Evolutionary conservation across 495 filamentous ascomycete genomes (phyloP).

Genomic region (Aspergillus indologenus): DNA sequence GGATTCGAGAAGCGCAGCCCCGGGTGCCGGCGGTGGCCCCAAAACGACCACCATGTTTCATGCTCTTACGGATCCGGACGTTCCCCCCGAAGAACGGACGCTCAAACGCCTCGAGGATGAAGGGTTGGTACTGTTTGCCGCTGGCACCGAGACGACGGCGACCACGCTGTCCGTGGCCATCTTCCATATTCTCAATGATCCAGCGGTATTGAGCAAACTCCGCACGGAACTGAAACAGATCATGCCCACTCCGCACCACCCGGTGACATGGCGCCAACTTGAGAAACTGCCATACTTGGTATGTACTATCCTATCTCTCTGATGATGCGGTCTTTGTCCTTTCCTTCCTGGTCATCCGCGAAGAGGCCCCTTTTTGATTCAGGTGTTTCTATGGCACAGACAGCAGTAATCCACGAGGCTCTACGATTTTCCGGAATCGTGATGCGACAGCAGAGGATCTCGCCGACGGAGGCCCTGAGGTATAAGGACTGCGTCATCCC

Average conservation of each 20-base stretch:
- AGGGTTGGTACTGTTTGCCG: slow-evolving; percentile 33
- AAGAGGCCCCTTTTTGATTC: background rate
- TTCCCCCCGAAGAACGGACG: slow-evolving; percentile 24
- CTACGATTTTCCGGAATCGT: slow-evolving; percentile 44
- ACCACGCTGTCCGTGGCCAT: slow-evolving; percentile 20
- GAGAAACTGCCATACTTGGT: slow-evolving; percentile 52
- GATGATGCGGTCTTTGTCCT: background rate
- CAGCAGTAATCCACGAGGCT: slow-evolving; percentile 44
- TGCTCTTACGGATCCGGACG: slow-evolving; percentile 17
- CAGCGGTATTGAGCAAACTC: slow-evolving; percentile 17
- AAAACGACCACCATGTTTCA: slow-evolving; percentile 21
- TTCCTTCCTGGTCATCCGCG: background rate
- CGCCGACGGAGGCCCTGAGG: slow-evolving; percentile 35
- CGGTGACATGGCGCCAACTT: slow-evolving; percentile 37
- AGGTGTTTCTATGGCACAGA: slow-evolving; percentile 17
- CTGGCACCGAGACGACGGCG: slow-evolving; percentile 44
- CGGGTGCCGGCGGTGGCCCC: background rate
- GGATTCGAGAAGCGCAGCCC: background rate
- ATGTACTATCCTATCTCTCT: background rate
- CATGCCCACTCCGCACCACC: slow-evolving; percentile 24
- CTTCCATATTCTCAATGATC: slow-evolving; percentile 20
- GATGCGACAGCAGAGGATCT: slow-evolving; percentile 39
- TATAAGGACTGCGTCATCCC: slow-evolving; percentile 41
- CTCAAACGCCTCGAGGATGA: slow-evolving; percentile 38
- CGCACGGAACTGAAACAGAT: slow-evolving; percentile 31